phyloP scores from a whole-genome alignment of 441 rosid genomes.

The Populus hybrid region DNA sequence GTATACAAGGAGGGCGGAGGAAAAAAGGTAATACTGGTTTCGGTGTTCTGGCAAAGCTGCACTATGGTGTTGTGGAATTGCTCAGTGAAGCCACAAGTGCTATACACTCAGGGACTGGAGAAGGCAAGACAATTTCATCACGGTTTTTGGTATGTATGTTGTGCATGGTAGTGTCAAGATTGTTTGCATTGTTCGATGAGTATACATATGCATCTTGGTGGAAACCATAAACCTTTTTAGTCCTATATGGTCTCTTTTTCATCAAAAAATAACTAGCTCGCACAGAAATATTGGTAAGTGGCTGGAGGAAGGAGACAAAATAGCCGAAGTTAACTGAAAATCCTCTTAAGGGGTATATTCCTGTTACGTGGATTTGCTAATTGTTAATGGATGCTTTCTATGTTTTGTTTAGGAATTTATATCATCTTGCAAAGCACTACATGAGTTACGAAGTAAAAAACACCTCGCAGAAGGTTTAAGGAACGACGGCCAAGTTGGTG shows the following conservation, averaged over 20 bases:
- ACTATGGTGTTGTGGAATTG: constrained; percentile 58
- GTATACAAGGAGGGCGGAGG: constrained; percentile 58
- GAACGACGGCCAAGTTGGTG: constrained; percentile 43
- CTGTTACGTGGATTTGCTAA: background rate
- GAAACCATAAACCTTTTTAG: background rate
- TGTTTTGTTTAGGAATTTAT: constrained; percentile 49
- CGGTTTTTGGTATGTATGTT: constrained; percentile 47
- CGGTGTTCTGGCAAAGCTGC: constrained; percentile 65
- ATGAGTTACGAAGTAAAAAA: constrained; percentile 60
- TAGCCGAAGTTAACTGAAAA: background rate
- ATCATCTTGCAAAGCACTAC: constrained; percentile 49
- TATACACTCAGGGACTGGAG: constrained; percentile 32
- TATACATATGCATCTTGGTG: background rate
- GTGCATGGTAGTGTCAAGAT: background rate
- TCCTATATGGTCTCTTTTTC: background rate
- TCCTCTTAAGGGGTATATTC: background rate
- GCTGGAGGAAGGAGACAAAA: background rate
- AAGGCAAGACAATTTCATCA: constrained; percentile 50
- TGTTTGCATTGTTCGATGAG: constrained; percentile 7
- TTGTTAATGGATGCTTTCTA: constrained; percentile 4
- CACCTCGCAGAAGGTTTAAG: constrained; percentile 46
- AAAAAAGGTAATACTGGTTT: constrained; percentile 43
- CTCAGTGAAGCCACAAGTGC: constrained; percentile 47
- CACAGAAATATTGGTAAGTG: no score
- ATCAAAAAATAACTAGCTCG: background rate